Evolutionary conservation across 73 alveolate species (phyloP).

Genomic region (Breviolum minutum): DNA sequence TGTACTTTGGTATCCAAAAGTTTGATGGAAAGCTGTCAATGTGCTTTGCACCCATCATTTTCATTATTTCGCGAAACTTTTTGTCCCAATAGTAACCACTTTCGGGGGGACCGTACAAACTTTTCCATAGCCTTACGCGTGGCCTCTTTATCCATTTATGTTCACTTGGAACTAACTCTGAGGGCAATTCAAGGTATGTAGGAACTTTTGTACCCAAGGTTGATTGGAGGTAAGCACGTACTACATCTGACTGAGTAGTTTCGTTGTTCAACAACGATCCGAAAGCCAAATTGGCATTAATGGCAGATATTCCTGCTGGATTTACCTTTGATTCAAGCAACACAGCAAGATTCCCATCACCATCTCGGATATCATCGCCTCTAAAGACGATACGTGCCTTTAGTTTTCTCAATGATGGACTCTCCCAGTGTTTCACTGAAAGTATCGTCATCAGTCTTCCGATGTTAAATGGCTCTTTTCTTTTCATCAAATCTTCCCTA

Average conservation of each 20-base stretch:
- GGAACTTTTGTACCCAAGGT: background rate
- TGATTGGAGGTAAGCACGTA: background rate
- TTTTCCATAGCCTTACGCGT: background rate
- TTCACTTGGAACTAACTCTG: background rate
- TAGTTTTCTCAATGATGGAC: too few species aligned
- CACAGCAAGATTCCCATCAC: background rate
- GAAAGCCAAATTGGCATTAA: slow-evolving; percentile 28
- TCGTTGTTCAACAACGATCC: background rate
- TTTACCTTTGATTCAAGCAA: slow-evolving; percentile 39
- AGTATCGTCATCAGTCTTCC: too few species aligned
- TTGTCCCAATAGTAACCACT: background rate
- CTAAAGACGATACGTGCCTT: too few species aligned
- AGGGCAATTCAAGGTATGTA: background rate
- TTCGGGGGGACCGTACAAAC: slow-evolving; percentile 6
- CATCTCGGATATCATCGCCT: too few species aligned
- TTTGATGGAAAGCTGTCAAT: background rate
- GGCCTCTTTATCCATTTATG: background rate
- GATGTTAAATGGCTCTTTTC: too few species aligned
- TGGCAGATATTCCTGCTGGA: slow-evolving; percentile 30
- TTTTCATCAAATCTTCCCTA: too few species aligned
- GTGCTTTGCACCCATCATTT: background rate
- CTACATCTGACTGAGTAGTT: background rate
- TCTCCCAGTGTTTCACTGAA: too few species aligned
- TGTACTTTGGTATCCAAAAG: background rate
- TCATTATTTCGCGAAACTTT: background rate